Evolutionary conservation across 306 rosid genomes (phyloP).

Genomic region (Hylodesmum podocarpum): DNA sequence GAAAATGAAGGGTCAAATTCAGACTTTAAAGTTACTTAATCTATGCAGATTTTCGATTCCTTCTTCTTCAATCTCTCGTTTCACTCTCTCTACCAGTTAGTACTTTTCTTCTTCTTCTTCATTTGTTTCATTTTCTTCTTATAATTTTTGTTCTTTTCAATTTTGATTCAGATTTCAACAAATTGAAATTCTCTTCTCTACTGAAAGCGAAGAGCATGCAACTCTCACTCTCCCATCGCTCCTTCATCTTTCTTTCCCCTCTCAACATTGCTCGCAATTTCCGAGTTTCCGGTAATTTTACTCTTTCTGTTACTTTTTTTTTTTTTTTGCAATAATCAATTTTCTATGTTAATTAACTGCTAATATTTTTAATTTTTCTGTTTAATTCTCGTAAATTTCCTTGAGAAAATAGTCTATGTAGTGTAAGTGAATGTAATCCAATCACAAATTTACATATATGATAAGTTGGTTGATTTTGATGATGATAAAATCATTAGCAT

Average conservation of each 20-base stretch:
- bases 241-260: conserved; percentile 28
- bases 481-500: too few relatives aligned
- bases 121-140: neutral
- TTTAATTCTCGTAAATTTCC: too few relatives aligned
- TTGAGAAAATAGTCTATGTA: too few relatives aligned
- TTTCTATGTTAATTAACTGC: neutral
- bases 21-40: neutral
- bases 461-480: too few relatives aligned
- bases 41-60: neutral
- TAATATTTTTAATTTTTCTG: too few relatives aligned
- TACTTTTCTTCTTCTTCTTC: conserved; percentile 2
- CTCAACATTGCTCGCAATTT: conserved; percentile 15
- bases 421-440: too few relatives aligned
- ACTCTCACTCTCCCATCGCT: conserved; percentile 31
- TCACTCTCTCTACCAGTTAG: neutral
- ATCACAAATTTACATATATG: too few relatives aligned
- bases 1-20: neutral
- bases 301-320: neutral
- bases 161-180: conserved; percentile 37
- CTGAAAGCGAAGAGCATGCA: conserved; percentile 18
- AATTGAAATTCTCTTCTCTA: conserved; percentile 30
- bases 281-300: conserved; percentile 42
- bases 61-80: conserved; percentile 22
- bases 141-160: neutral
- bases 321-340: neutral